Conservation (phyloP, 352 stramenopile species). For the Globisporangium heterothallicum region DNA sequence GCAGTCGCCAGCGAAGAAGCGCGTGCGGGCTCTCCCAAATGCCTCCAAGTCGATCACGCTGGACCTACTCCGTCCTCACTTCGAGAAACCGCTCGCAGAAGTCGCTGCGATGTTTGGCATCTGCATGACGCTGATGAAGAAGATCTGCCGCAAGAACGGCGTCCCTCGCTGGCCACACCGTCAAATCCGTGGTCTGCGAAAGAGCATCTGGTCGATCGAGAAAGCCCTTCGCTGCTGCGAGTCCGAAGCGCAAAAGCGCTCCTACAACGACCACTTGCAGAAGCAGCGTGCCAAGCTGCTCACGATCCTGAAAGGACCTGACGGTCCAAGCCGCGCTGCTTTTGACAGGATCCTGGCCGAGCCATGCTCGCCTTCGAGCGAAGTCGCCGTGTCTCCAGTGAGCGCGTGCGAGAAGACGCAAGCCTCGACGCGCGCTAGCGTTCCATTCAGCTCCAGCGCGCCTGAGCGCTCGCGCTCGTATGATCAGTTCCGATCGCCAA, state of each 20-base stretch:
- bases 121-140: slow-evolving; percentile 84
- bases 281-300: slow-evolving; percentile 69
- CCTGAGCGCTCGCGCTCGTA: background rate
- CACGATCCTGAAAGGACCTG: slow-evolving; percentile 57
- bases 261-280: slow-evolving; percentile 68
- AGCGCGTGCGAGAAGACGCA: slow-evolving; percentile 3
- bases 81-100: slow-evolving; percentile 70
- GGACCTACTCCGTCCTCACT: slow-evolving; percentile 62
- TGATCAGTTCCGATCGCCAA: slow-evolving; percentile 6
- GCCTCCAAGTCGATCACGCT: slow-evolving; percentile 78
- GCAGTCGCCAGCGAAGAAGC: slow-evolving; percentile 51
- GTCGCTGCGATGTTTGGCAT: slow-evolving; percentile 73
- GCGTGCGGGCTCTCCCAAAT: slow-evolving; percentile 62
- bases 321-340: slow-evolving; percentile 38
- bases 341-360: slow-evolving; percentile 65
- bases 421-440: slow-evolving; percentile 3
- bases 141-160: slow-evolving; percentile 78
- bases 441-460: slow-evolving; percentile 10
- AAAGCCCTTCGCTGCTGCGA: slow-evolving; percentile 67
- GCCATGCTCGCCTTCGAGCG: slow-evolving; percentile 49
- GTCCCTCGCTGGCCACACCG: slow-evolving; percentile 69
- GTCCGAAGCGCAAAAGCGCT: slow-evolving; percentile 50
- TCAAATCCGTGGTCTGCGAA: slow-evolving; percentile 65
- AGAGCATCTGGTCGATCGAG: slow-evolving; percentile 78
- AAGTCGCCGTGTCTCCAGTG: slow-evolving; percentile 29